Evolutionary conservation across 1,284 basidiomycete species (phyloP), one percentile per base, ranked within the genome.

Genomic region (Trichosporon sp.): DNA sequence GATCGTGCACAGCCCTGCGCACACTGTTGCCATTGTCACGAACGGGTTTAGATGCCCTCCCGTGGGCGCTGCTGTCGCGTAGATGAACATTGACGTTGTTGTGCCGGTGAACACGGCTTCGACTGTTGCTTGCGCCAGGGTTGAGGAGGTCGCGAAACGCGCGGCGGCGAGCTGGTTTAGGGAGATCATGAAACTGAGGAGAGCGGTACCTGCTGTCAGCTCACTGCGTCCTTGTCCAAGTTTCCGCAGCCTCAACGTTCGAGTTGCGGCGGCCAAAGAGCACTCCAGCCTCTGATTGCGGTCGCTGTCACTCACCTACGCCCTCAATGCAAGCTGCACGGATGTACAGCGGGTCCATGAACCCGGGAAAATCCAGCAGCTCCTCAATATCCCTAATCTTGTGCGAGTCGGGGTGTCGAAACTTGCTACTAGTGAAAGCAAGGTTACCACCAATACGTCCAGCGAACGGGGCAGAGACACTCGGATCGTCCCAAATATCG

Each of bases 31-130:
- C 37, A 62, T 27, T 3, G 61, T 62, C 27, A 58, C 58, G 33
- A 58, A 62, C 21, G 61, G 61, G 57, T 62, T 62, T 21, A 62
- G 27, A 19, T 58, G 61, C 2, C 61, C 61, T 23, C 61, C 61
- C 4, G 16, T 37, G 10, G 56, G 29, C 14, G 57, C 23, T 1
- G 19, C 61, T 14, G 61, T 34, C 11, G 61, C 56, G 33, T 19
- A 37, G 31, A 62, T 29, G 21, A 34, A 49, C 32, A 62, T 31
- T 23, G 33, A 31, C 19, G 58, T 62, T 6, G 16, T 57, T 2
- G 19, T 16, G 10, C 21, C 19, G 1, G 56, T 52, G 7, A 46
- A 44, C 16, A 44, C 40, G 2, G 40, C 40, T 21, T 44, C 40
- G 40, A 44, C 40, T 9, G 40, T 44, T 3, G 40, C 16, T 21